These are phyloP conservation scores for Pseudogymnoascus sp. DNA, from an alignment of 2,329 filamentous ascomycete species.

Conservation along the genomic window DNA sequence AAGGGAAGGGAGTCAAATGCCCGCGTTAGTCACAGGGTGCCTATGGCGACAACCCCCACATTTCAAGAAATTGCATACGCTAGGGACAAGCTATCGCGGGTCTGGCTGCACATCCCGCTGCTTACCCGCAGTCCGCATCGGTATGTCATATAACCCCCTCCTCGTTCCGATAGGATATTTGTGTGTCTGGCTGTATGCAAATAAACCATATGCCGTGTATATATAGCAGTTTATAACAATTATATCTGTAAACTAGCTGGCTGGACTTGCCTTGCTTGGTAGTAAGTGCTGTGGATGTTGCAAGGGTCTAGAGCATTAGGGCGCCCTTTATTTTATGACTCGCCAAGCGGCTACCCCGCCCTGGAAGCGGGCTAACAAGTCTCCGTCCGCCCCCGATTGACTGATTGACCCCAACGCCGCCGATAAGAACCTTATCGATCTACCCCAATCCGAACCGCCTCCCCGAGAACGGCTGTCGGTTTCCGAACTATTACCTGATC, in stretches of 20 bases:
- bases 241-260: neutral
- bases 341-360: slow-evolving; percentile 2
- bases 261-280: neutral
- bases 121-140: neutral
- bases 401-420: neutral
- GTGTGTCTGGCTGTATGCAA: neutral
- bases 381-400: slow-evolving; percentile 3
- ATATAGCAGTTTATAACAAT: neutral
- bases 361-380: neutral
- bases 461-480: neutral
- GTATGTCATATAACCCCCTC: neutral
- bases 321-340: neutral
- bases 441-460: neutral
- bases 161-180: neutral
- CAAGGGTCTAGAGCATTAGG: neutral
- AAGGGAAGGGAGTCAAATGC: neutral
- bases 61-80: slow-evolving; percentile 4
- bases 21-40: neutral
- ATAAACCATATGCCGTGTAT: neutral
- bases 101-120: slow-evolving; percentile 2
- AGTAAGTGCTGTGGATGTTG: neutral
- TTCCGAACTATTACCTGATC: slow-evolving; percentile 4
- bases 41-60: neutral
- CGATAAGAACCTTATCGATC: slow-evolving; percentile 1
- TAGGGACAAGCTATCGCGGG: slow-evolving; percentile 5